phyloP scores from a whole-genome alignment of 1,284 basidiomycete species.

The Laetiporus sulphureus region DNA sequence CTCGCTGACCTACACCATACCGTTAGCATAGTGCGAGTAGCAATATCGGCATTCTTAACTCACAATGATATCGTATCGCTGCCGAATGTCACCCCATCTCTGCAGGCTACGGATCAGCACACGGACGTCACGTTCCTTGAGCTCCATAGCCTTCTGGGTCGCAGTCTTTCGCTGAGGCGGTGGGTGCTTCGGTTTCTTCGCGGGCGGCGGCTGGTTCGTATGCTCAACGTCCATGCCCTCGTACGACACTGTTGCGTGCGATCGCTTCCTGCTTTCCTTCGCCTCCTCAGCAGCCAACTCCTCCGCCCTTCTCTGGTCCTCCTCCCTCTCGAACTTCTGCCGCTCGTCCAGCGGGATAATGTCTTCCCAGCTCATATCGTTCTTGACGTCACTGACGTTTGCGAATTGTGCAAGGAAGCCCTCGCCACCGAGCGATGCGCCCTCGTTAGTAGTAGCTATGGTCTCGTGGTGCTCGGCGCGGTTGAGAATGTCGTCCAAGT shows the following conservation, averaged over 20 bases:
- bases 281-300: conserved; percentile 60
- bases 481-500: conserved; percentile 96
- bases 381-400: conserved; percentile 96
- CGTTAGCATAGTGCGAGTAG: conserved; percentile 4
- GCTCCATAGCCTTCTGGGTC: conserved; percentile 89
- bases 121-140: conserved; percentile 96
- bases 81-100: conserved; percentile 96
- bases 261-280: conserved; percentile 75
- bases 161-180: conserved; percentile 76
- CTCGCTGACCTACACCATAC: conserved; percentile 63
- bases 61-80: conserved; percentile 92
- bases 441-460: conserved; percentile 71
- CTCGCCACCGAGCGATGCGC: conserved; percentile 91
- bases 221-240: conserved; percentile 89
- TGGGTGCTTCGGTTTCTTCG: conserved; percentile 67
- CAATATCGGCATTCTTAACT: conserved; percentile 27
- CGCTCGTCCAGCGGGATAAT: conserved; percentile 96
- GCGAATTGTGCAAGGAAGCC: conserved; percentile 95
- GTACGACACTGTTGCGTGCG: conserved; percentile 83
- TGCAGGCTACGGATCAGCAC: conserved; percentile 94
- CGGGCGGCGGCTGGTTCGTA: conserved; percentile 45
- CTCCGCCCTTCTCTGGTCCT: conserved; percentile 66
- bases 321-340: conserved; percentile 80
- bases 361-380: conserved; percentile 98
- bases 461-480: conserved; percentile 98